Evolutionary conservation across 148 eudicot species (phyloP), one percentile per base, ranked within the genome.

Genomic region (Vaccinium myrtillus): DNA sequence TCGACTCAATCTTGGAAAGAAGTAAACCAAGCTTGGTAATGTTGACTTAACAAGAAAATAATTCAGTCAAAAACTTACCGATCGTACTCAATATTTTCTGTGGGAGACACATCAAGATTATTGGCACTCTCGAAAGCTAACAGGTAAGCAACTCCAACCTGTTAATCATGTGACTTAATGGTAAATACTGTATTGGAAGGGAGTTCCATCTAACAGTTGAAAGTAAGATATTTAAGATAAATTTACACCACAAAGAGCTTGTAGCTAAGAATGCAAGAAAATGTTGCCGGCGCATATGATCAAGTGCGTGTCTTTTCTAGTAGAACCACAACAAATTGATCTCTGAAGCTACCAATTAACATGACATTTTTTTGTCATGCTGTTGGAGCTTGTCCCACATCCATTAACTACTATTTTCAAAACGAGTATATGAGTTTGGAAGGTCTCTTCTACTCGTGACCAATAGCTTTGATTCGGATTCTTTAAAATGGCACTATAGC

Each of bases 81-180:
- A 76, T 97, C 99, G 84, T 92, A 95, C 87, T 97, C 99, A 83
- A 97, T 95, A 88, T 97, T 97, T 78, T 97, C 96, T 74, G 89
- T 75, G 18, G 98, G 94, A 82, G 94, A 91, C 85, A 92, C 83
- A 50, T 86, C 88, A 76, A 97, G 88, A 61, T 91, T 83, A 84
- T 97, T 97, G 77, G 99, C 99, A 89, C 89, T 87, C 90, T 97
- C 96, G 50, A 97, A 88, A 87, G 99, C 98, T 93, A 97, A 88
- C 84, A 95, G 91, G 90, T 97, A 97, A 32, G 99, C 99, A 86
- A 97, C 75, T 78, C 99, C 98, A 78, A 92, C 99, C 99, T 97
- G 89, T 90, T 77, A 81, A 87, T 87, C 81, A 82, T 77, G 69
- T 19, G 75, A 49, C 63, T 58, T 30, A 71, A 51, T 30, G 75